Base-by-base conservation (phyloP, 2,329 filamentous ascomycete genomes). In the Herpotrichia juniperi region DNA sequence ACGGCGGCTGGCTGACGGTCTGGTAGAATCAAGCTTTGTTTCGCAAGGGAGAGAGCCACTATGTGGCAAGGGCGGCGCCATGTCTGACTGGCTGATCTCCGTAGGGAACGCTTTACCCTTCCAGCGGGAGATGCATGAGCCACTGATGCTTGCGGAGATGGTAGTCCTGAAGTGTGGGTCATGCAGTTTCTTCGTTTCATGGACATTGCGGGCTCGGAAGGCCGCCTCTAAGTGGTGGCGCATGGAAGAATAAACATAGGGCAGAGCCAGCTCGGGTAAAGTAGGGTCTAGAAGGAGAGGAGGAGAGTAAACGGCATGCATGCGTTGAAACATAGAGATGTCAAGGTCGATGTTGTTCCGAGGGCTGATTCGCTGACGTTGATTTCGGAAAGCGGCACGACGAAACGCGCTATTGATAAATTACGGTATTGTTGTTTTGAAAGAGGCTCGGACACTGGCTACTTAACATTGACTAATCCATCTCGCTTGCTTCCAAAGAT, bases 11-110 rank as follows among this genome's bases (percentile, higher is more conserved):
- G 57, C 47, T 50, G 50, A 58, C 53, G 32, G 50, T 50, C 57
- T 55, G 49, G 54, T 51, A 30, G 34, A 40, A 53, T 57, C 43
- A 58, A 60, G 55, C 48, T 53, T 62, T 57, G 64, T 67, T 67
- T 67, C 63, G 61, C 43, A 30, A 25, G 50, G 46, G 45, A 49
- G 32, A 53, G 34, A 47, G 53, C 53, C 45, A 52, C 46, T 49
- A 19, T 25, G 48, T 46, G 48, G 48, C 43, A 51, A 51, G 48
- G 53, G 49, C 46, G 21, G 21, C 34, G 37, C n/a, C n/a, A 14
- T 28, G 25, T 22, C 45, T 56, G 30, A 57, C 58, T 59, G 62
- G 59, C 48, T 43, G 46, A 49, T 31, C 39, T 28, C 58, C 52
- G 48, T 54, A 50, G 53, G 57, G 52, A 61, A 52, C 58, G 54